Conservation (phyloP, 345 rosid species). For the Eucalyptus shirleyi region DNA sequence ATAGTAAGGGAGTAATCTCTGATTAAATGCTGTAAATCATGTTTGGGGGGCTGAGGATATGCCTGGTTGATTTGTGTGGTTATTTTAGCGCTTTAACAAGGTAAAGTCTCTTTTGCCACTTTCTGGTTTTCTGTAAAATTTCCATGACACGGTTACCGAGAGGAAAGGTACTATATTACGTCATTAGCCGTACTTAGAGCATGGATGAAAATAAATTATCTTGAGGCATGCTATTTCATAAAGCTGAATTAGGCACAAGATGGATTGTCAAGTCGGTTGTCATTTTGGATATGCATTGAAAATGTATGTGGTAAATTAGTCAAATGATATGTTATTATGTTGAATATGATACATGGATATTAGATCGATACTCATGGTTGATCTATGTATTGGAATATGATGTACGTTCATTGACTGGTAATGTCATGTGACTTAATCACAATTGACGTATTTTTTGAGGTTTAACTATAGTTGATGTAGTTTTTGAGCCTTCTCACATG, state of each 20-base stretch:
- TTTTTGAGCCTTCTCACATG: neutral
- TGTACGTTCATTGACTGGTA: neutral
- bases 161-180: neutral
- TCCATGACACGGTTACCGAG: neutral
- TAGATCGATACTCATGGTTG: neutral
- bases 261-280: neutral
- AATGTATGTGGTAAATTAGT: neutral
- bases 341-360: neutral
- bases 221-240: neutral
- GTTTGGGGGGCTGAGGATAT: neutral
- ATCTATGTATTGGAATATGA: neutral
- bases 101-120: neutral
- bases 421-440: neutral
- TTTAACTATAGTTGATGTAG: neutral
- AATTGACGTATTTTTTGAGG: neutral
- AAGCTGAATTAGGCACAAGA: neutral
- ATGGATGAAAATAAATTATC: neutral
- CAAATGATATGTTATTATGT: neutral
- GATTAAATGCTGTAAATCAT: neutral
- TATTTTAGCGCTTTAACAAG: neutral
- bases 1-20: neutral
- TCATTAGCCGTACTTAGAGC: neutral
- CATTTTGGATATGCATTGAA: neutral
- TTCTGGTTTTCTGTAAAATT: neutral
- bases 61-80: neutral